Conservation (phyloP, 345 rosid genomes). For the Psidium guajava region DNA sequence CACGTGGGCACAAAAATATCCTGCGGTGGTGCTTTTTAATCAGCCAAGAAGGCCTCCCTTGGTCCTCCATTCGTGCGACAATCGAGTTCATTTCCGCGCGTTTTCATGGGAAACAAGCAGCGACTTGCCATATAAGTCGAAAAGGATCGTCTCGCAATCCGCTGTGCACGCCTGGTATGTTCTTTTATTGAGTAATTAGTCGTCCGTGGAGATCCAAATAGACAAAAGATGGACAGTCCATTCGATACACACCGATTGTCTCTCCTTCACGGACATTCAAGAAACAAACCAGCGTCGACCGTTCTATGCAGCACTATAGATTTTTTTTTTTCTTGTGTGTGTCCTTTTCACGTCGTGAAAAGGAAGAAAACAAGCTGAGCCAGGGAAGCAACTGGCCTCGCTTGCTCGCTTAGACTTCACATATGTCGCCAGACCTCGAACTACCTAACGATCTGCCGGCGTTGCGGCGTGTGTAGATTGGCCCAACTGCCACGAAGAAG, state of each 20-base stretch:
- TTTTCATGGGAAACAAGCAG: accelerated
- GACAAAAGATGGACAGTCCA: not conserved
- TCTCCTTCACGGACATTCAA: not conserved
- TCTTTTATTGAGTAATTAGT: not conserved
- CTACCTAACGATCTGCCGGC: not conserved
- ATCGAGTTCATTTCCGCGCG: accelerated
- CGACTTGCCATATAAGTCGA: accelerated
- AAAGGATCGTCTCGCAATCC: accelerated
- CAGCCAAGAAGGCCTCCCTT: not conserved
- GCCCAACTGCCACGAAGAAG: not conserved
- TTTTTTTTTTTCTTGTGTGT: too few species aligned
- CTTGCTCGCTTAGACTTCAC: not conserved
- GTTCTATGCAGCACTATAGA: too few species aligned
- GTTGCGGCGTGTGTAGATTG: not conserved
- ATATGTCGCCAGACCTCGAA: not conserved
- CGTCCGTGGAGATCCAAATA: not conserved
- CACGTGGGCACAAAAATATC: not conserved
- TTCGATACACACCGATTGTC: not conserved
- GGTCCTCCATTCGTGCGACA: not conserved
- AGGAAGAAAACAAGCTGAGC: not conserved
- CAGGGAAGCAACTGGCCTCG: not conserved
- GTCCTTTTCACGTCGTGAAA: not conserved
- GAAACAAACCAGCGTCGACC: not conserved
- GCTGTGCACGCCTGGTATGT: accelerated
- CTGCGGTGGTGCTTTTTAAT: not conserved